A percentile compares a stretch with the other conserved stretches of the same genome.
Evolutionary conservation across 257 asterid species (phyloP).

Genomic region (Henckelia pumila): DNA sequence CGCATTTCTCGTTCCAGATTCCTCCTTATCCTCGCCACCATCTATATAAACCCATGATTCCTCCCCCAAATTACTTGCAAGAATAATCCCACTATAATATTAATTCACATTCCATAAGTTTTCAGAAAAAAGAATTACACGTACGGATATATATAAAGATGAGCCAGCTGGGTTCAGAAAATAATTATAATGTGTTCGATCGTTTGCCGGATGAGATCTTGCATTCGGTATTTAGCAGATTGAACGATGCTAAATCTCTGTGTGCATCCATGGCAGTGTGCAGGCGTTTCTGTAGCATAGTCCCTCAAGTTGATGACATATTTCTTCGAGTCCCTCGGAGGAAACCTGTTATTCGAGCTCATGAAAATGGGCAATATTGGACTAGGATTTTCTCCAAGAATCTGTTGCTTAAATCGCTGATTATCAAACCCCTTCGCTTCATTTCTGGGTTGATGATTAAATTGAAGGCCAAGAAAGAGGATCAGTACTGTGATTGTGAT

Average conservation of each 20-base stretch:
- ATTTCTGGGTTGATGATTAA: constrained; percentile 34
- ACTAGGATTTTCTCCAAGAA: constrained; percentile 28
- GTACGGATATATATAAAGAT: no score
- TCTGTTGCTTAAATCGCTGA: constrained; percentile 26
- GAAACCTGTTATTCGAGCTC: constrained; percentile 6
- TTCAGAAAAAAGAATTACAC: no score
- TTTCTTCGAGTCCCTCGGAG: constrained; percentile 38
- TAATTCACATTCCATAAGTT: background rate
- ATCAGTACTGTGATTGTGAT: constrained; percentile 33
- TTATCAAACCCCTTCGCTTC: constrained; percentile 37
- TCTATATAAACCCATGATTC: background rate
- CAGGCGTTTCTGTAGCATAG: constrained; percentile 48
- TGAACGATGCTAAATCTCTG: constrained; percentile 60
- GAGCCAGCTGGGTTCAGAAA: constrained; percentile 18
- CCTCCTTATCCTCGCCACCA: background rate
- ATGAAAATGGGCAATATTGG: constrained; percentile 10
- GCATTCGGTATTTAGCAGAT: constrained; percentile 39
- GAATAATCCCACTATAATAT: no score
- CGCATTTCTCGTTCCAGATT: background rate
- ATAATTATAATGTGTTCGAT: constrained; percentile 55
- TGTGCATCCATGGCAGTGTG: constrained; percentile 49
- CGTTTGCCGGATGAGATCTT: constrained; percentile 60
- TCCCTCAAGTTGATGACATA: constrained; percentile 39
- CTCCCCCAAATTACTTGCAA: background rate
- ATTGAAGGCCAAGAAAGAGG: constrained; percentile 32